Evolutionary conservation across 768 basidiomycete species (phyloP), one percentile per base, ranked within the genome.

Genomic region (Boletus bicolor): DNA sequence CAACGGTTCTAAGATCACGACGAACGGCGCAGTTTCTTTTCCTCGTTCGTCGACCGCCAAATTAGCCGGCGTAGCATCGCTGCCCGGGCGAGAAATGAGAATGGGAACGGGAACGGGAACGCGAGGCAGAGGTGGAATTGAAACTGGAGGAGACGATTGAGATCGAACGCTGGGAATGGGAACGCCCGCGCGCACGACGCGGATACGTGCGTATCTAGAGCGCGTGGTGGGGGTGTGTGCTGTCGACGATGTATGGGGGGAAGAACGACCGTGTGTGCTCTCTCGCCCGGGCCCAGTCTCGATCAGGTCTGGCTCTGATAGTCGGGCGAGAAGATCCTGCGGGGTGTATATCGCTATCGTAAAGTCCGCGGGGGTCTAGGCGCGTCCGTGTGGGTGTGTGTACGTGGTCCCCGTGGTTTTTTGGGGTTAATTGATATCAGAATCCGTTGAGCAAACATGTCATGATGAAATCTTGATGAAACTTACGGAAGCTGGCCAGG

Each of bases 401-500:
- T 28, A 28, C 28, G 28, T 28, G 4, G 28, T 28, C 28, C 21
- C 28, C 28, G 28, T 28, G 28, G 28, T 28, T 4, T 28, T 28
- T 28, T 28, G 28, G 28, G 28, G 28, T 5, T 28, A 28, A 28
- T 28, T 28, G 28, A 28, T 28, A 28, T 28, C 28, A 28, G 28
- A 28, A 28, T 28, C 28, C 28, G 28, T 28, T 28, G 28, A 28
- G 28, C 28, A 28, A 28, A 28, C 4, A 28, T 28, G 6, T 5
- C 6, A 28, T 28, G 28, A 28, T 28, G 28, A 28, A 28, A 28
- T 28, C 28, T 28, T 28, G 6, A 28, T 28, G 28, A 28, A 28
- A 76, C 82, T 61, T 61, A 84, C 82, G 17, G 74, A 79, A 50
- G 82, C 82, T 45, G 82, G 75, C 80, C 81, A 84, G 30, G 82